Evolutionary conservation across 768 basidiomycete species (phyloP), one percentile per base, ranked within the genome.

Genomic region (Mycena galericulata): DNA sequence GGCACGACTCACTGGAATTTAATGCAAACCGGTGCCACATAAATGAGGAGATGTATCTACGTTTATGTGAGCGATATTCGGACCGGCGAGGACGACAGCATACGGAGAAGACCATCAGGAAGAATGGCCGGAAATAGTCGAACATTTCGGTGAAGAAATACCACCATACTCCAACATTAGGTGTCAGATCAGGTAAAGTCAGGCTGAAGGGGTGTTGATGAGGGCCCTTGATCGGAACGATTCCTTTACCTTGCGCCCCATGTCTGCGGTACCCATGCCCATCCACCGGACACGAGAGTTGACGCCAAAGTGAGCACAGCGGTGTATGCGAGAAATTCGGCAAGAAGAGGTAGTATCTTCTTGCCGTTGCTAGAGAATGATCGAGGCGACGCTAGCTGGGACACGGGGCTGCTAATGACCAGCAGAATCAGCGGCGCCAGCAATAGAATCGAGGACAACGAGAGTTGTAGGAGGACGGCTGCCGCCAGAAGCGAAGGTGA

Each of bases 141-240:
- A 99, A 99, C 94, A 98, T 98, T 78, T 99, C 97, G 14, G 96
- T 98, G 81, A 99, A 98, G 83, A 99, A 99, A 79, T 99, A 99
- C 97, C 97, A 99, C 93, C 96, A 96, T 30, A 98, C 80, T 2
- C 98, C 97, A 5, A 94, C 89, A 73, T 97, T 99, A 0, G 98
- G 97, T 11, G 95, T 96, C 69, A 99, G 80, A 76, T 98, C 97
- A 2, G 93, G 92, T 11, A 98, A 87, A 22, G 87, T 88, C 26
- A 98, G 74, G 50, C 97, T 98, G 72, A 17, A 71, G 57, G 51
- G 47, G 43, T n/a, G 49, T 38, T 54, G n/a, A 51, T 6, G 49
- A 55, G 5, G 32, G 26, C 9, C 47, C 15, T 22, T 17, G 17
- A 6, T 11, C 10, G 32, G 38, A 57, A 30, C 27, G 4, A 27